Base-by-base conservation (phyloP, 1,284 basidiomycete genomes). In the Albatrellus sp. region DNA sequence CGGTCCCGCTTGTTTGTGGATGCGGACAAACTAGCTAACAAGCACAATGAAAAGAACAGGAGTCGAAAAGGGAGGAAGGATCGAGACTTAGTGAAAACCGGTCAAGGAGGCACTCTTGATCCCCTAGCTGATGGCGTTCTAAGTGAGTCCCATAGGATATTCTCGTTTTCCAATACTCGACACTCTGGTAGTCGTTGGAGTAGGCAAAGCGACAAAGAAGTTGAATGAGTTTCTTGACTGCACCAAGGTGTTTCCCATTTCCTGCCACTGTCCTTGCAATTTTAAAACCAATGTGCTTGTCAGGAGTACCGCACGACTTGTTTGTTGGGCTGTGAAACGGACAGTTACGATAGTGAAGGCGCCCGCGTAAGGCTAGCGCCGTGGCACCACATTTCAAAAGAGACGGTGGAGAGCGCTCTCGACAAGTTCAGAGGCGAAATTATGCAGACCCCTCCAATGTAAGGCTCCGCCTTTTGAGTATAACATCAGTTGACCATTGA, bases 61-160 rank as follows among this genome's bases (percentile, higher is more conserved):
- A 60, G 63, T 46, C 60, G 55, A 45, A 64, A 60, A 42, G 72
- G 63, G 49, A 64, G 61, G 24, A 40, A 44, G 66, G 61, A 19
- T 64, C 66, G 37, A 69, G n/a, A 57, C 2, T 54, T 55, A 17
- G 61, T 90, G 43, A 94, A 94, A 63, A 74, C 93, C 39, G 91
- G 91, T 1, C 90, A 93, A 62, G 90, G 90, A 38, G 92, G 92
- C 13, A 99, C 96, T 2, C 68, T 99, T 38, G 96, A 99, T 67
- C 96, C 96, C 10, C 72, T 98, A 14, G 96, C 96, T n/a, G 86
- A 91, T 58, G 91, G 91, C 39, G 90, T 94, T 16, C 67, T 90
- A 50, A 85, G 86, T 87, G 59, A 50, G 64, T 52, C 32, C 42
- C 28, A 49, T 7, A 24, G 24, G n/a, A n/a, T n/a, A n/a, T 24